Evolutionary conservation across 345 rosid species (phyloP).

Genomic region (Rhodamnia rubescens): DNA sequence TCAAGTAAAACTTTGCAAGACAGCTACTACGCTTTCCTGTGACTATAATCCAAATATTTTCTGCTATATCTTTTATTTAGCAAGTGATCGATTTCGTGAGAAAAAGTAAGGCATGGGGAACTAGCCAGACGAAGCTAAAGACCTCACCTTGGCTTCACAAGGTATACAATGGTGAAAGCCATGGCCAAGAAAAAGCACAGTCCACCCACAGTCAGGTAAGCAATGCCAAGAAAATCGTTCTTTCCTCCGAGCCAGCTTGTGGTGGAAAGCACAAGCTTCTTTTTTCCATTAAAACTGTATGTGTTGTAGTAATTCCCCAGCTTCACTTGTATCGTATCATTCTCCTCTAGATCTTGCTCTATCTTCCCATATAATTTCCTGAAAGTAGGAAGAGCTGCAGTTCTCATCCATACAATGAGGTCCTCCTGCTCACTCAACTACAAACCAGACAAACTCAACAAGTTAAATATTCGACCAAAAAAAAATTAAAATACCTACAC

Average conservation of each 20-base stretch:
- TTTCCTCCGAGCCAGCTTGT: constrained; percentile 99
- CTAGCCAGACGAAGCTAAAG: background rate
- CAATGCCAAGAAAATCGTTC: constrained; percentile 95
- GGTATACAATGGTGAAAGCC: constrained; percentile 73
- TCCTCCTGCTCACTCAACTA: constrained; percentile 89
- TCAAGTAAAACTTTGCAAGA: background rate
- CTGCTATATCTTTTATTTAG: background rate
- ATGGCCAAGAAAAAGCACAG: constrained; percentile 79
- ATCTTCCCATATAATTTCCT: constrained; percentile 94
- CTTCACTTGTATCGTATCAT: constrained; percentile 41
- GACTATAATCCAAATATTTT: background rate
- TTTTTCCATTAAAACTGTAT: constrained; percentile 88
- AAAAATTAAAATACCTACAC: background rate
- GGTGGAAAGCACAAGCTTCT: constrained; percentile 92
- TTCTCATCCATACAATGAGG: constrained; percentile 99
- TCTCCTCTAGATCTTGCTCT: constrained; percentile 56
- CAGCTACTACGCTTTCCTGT: background rate
- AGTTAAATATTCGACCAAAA: background rate
- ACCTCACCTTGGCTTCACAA: constrained; percentile 82
- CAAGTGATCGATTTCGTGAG: background rate
- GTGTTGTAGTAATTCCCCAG: constrained; percentile 76
- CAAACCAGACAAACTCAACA: background rate
- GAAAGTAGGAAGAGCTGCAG: constrained; percentile 99
- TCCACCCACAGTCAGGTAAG: constrained; percentile 87
- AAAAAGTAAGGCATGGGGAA: background rate